Conservation (phyloP, 2,329 filamentous ascomycete genomes). For the Acephala macrosclerotiorum region DNA sequence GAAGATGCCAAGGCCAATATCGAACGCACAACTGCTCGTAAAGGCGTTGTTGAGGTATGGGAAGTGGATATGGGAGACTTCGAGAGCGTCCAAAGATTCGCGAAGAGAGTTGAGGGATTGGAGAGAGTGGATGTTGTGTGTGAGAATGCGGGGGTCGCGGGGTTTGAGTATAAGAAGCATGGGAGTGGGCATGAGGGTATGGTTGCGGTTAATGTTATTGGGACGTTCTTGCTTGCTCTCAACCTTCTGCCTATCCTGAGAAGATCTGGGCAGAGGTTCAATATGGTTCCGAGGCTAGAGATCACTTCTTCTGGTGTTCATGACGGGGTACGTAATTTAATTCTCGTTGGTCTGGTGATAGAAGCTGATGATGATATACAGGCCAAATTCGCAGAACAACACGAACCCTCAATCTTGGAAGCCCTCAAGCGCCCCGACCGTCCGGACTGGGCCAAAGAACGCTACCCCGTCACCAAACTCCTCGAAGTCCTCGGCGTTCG, state of each 20-base stretch:
- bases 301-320: conserved; percentile 48
- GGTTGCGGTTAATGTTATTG: conserved; percentile 40
- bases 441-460: conserved; percentile 14
- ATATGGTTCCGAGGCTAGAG: conserved; percentile 33
- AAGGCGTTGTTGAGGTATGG: conserved; percentile 26
- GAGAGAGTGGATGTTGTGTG: conserved; percentile 52
- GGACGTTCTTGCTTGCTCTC: conserved; percentile 39
- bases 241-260: conserved; percentile 36
- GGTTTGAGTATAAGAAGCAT: conserved; percentile 10
- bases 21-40: conserved; percentile 22
- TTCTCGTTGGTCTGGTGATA: not conserved
- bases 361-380: not conserved
- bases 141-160: conserved; percentile 42
- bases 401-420: conserved; percentile 36
- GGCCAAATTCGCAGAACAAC: conserved; percentile 30
- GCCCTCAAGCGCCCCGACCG: conserved; percentile 20
- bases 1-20: conserved; percentile 50
- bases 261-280: conserved; percentile 28
- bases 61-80: conserved; percentile 26
- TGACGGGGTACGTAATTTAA: conserved; percentile 42
- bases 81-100: conserved; percentile 25
- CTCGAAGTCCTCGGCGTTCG: conserved; percentile 54
- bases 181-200: not conserved
- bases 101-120: conserved; percentile 4
- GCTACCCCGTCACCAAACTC: conserved; percentile 55